Conservation (phyloP, 2,329 filamentous ascomycete species). For the Ceratocystis albifundus region DNA sequence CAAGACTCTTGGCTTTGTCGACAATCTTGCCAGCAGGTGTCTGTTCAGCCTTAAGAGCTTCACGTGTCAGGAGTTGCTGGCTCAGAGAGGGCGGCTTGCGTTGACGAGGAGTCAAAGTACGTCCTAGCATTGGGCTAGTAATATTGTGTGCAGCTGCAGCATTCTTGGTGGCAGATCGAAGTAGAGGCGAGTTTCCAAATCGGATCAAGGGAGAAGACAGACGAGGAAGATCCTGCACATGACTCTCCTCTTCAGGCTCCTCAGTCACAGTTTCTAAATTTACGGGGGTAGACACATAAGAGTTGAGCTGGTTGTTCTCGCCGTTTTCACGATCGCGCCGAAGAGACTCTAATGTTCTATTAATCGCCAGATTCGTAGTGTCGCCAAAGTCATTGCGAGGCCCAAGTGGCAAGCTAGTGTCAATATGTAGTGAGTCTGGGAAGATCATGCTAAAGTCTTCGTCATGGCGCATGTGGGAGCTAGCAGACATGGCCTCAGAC, state of each 20-base stretch:
- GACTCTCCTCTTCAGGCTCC: slow-evolving; percentile 10
- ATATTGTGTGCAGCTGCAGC: slow-evolving; percentile 12
- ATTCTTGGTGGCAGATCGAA: slow-evolving; percentile 18
- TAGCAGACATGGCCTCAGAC: slow-evolving; percentile 19
- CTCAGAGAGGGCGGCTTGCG: slow-evolving; percentile 30
- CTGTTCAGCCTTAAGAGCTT: slow-evolving; percentile 26
- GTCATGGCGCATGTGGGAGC: slow-evolving; percentile 21
- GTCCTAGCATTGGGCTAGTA: slow-evolving; percentile 19
- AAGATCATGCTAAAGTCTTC: slow-evolving; percentile 52
- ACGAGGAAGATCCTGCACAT: neutral
- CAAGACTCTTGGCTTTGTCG: neutral
- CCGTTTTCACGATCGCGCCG: slow-evolving; percentile 16
- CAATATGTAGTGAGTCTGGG: slow-evolving; percentile 42
- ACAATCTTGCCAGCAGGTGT: neutral
- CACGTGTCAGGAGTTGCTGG: slow-evolving; percentile 30
- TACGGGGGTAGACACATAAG: neutral
- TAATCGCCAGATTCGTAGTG: slow-evolving; percentile 46
- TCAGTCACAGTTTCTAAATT: slow-evolving; percentile 13
- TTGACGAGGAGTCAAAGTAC: slow-evolving; percentile 31
- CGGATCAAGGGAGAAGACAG: slow-evolving; percentile 12
- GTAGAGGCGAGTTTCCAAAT: slow-evolving; percentile 18
- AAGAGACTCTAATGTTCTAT: slow-evolving; percentile 40
- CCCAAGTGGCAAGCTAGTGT: slow-evolving; percentile 32
- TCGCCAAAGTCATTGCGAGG: slow-evolving; percentile 41
- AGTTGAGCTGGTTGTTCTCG: neutral